phyloP scores from a whole-genome alignment of 2,329 filamentous ascomycete species.

The Passalora sequoiae region DNA sequence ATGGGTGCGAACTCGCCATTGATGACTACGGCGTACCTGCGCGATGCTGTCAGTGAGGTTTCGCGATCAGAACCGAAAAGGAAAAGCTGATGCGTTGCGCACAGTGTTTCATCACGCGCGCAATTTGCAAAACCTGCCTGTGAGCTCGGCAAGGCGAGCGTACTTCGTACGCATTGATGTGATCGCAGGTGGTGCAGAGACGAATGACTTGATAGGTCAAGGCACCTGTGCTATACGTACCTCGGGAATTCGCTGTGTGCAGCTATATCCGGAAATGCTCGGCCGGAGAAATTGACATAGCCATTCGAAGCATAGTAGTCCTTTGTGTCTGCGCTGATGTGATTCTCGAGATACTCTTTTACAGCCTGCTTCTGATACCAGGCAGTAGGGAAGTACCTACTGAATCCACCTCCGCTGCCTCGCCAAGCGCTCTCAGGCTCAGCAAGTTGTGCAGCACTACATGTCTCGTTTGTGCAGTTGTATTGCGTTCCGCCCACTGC shows the following conservation, averaged over 20 bases:
- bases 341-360: constrained; percentile 15
- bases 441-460: too few species aligned
- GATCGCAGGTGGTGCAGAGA: too few species aligned
- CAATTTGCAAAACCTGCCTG: too few species aligned
- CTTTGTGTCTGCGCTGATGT: constrained; percentile 17
- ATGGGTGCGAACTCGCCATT: constrained; percentile 34
- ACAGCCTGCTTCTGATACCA: constrained; percentile 41
- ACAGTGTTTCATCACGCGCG: too few species aligned
- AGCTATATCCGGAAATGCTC: constrained; percentile 43
- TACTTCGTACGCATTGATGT: too few species aligned
- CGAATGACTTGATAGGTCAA: too few species aligned
- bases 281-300: constrained; percentile 29
- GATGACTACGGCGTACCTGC: constrained; percentile 30
- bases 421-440: constrained; percentile 35
- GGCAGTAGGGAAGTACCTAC: constrained; percentile 39
- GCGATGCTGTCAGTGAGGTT: background rate
- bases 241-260: constrained; percentile 40
- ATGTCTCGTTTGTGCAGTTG: too few species aligned
- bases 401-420: constrained; percentile 39
- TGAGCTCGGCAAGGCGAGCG: too few species aligned
- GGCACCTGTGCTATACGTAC: too few species aligned
- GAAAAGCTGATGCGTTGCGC: too few species aligned
- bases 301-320: constrained; percentile 19
- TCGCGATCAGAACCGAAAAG: too few species aligned
- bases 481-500: constrained; percentile 42